phyloP scores from a whole-genome alignment of 768 basidiomycete genomes.

The Amanita polypyramis region DNA sequence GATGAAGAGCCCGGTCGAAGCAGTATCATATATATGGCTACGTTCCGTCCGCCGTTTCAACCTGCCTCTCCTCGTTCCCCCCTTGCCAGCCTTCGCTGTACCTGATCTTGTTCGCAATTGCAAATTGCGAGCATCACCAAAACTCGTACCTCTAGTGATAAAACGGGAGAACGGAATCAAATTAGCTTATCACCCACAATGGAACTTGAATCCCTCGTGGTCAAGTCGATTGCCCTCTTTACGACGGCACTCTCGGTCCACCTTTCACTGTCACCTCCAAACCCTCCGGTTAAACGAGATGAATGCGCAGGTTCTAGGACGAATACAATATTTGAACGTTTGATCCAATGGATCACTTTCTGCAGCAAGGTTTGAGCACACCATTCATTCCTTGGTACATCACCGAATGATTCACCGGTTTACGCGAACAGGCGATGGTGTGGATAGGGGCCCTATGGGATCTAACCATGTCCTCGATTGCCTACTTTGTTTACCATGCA shows the following conservation, averaged over 20 bases:
- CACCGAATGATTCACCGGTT: conserved; percentile 2
- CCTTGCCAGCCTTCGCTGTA: conserved; percentile 4
- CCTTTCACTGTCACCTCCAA: conserved; percentile 27
- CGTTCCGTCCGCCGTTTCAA: conserved; percentile 4
- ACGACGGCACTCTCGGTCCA: conserved; percentile 24
- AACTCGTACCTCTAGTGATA: background rate
- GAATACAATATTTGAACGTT: conserved; percentile 23
- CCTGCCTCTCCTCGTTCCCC: conserved; percentile 2
- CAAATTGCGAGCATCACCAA: conserved; percentile 5
- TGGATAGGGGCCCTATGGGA: conserved; percentile 19
- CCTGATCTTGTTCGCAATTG: conserved; percentile 2
- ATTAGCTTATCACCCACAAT: background rate
- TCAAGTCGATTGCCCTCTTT: conserved; percentile 17
- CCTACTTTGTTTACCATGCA: conserved; percentile 6
- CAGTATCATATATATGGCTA: conserved; percentile 5
- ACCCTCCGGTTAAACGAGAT: conserved; percentile 24
- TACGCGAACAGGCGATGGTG: conserved; percentile 16
- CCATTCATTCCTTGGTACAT: background rate
- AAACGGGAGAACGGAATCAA: background rate
- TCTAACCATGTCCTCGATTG: conserved; percentile 6
- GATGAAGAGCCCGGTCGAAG: conserved; percentile 6
- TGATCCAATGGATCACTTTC: conserved; percentile 26
- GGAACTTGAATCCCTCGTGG: conserved; percentile 1
- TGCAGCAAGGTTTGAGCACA: conserved; percentile 22
- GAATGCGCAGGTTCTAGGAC: conserved; percentile 23